A percentile compares a stretch with the other conserved stretches of the same genome.
These are phyloP conservation scores for Caryopteris hybrid DNA, from an alignment of 305 asterid genomes.

Conservation along the genomic window DNA sequence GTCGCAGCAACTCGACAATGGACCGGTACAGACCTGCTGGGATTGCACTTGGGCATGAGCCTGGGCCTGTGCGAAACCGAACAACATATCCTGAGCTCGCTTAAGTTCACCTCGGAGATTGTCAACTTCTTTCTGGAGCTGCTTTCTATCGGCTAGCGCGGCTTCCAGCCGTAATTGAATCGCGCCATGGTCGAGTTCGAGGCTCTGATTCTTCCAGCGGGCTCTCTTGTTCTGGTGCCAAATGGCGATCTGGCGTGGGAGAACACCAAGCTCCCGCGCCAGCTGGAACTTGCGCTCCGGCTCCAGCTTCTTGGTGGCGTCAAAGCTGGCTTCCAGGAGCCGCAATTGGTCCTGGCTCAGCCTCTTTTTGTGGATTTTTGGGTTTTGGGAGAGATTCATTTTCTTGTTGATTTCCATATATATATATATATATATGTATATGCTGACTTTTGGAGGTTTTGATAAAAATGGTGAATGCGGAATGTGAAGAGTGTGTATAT, in stretches of 20 bases:
- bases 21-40: not conserved
- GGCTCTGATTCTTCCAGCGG: conserved; percentile 71
- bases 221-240: conserved; percentile 87
- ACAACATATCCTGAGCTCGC: conserved; percentile 45
- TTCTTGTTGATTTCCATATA: not conserved
- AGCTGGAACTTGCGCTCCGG: conserved; percentile 65
- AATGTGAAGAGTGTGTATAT: not conserved
- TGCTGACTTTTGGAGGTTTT: no score
- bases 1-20: conserved; percentile 62
- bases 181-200: conserved; percentile 54
- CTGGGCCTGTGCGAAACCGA: conserved; percentile 16
- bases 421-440: no score
- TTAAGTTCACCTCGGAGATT: conserved; percentile 50
- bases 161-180: conserved; percentile 47
- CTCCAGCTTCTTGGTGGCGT: conserved; percentile 54
- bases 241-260: conserved; percentile 62
- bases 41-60: conserved; percentile 6
- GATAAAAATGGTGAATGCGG: not conserved
- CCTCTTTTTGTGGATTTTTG: conserved; percentile 43
- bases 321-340: conserved; percentile 62
- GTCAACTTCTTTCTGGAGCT: conserved; percentile 47
- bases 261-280: conserved; percentile 59
- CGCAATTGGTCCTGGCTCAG: conserved; percentile 54
- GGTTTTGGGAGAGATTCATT: conserved; percentile 30
- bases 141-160: conserved; percentile 41